A percentile compares a stretch with the other conserved stretches of the same genome.
phyloP scores from a whole-genome alignment of 2,329 filamentous ascomycete species.

The Diaporthe australafricana region DNA sequence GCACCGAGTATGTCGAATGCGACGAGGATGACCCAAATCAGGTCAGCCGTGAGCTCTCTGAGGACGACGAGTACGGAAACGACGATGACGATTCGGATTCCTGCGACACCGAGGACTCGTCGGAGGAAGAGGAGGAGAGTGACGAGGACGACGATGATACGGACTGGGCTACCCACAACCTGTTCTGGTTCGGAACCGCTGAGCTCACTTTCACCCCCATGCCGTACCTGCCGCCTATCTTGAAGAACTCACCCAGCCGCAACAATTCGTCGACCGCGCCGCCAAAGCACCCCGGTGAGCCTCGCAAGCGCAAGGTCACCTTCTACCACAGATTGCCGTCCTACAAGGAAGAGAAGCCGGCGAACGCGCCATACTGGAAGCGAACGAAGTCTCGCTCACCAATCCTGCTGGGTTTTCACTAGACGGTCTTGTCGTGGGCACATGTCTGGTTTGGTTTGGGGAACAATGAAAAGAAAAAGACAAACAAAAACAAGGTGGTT shows the following conservation, averaged over 20 bases:
- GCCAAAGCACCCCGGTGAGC: not conserved
- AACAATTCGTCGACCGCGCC: not conserved
- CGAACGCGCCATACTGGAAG: not conserved
- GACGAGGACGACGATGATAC: conserved; percentile 7
- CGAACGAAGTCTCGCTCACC: not conserved
- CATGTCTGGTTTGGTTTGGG: not conserved
- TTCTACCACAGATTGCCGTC: not conserved
- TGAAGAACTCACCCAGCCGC: not conserved
- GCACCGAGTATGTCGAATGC: not conserved
- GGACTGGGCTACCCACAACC: conserved; percentile 18
- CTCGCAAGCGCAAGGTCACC: not conserved
- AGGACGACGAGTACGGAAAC: not conserved
- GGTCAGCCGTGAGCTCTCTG: not conserved
- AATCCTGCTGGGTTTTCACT: conserved; percentile 5
- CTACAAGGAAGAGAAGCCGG: not conserved
- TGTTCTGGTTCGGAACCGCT: conserved; percentile 11
- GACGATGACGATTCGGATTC: not conserved
- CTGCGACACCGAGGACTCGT: not conserved
- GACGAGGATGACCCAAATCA: not conserved
- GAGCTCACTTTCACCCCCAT: not conserved
- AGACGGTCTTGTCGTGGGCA: not conserved
- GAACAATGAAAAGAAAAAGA: too few species aligned
- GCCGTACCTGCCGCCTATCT: not conserved
- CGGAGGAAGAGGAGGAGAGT: not conserved
- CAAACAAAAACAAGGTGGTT: too few species aligned